phyloP scores from a whole-genome alignment of 768 basidiomycete genomes.

The Rickenella mellea region DNA sequence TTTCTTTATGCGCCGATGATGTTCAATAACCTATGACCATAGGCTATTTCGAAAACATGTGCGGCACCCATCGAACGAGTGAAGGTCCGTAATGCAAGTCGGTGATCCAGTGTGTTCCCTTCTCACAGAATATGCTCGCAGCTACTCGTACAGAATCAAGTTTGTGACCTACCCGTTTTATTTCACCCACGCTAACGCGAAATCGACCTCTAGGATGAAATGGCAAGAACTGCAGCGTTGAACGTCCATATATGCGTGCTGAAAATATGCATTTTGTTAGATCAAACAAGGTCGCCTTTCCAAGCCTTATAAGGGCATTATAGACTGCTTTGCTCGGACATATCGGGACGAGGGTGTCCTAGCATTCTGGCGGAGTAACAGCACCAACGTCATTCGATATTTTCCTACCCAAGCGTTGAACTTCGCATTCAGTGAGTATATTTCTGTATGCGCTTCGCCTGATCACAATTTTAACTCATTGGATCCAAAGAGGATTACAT shows the following conservation, averaged over 20 bases:
- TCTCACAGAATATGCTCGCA: too few relatives aligned
- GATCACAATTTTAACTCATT: neutral
- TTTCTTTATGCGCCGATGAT: too few relatives aligned
- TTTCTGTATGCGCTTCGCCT: neutral
- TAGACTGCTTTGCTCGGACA: conserved; percentile 24
- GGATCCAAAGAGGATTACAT: conserved; percentile 30
- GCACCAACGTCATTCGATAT: conserved; percentile 33
- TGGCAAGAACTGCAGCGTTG: conserved; percentile 7
- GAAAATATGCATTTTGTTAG: too few relatives aligned
- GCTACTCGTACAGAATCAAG: conserved; percentile 7
- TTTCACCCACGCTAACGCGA: neutral
- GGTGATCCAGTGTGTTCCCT: too few relatives aligned
- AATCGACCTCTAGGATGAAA: conserved; percentile 4
- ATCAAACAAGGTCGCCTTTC: conserved; percentile 21
- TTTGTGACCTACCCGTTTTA: conserved; percentile 12
- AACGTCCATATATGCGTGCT: neutral
- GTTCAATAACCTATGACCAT: too few relatives aligned
- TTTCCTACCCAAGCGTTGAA: conserved; percentile 38
- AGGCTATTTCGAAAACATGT: conserved; percentile 28
- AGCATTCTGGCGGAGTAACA: conserved; percentile 35
- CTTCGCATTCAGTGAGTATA: conserved; percentile 32
- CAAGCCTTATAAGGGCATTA: conserved; percentile 26
- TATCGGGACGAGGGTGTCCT: conserved; percentile 26
- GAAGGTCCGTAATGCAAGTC: conserved; percentile 30
- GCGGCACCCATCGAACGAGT: conserved; percentile 33